These are phyloP conservation scores for Saussurea involucrata DNA, from an alignment of 129 eudicot genomes.

Conservation along the genomic window DNA sequence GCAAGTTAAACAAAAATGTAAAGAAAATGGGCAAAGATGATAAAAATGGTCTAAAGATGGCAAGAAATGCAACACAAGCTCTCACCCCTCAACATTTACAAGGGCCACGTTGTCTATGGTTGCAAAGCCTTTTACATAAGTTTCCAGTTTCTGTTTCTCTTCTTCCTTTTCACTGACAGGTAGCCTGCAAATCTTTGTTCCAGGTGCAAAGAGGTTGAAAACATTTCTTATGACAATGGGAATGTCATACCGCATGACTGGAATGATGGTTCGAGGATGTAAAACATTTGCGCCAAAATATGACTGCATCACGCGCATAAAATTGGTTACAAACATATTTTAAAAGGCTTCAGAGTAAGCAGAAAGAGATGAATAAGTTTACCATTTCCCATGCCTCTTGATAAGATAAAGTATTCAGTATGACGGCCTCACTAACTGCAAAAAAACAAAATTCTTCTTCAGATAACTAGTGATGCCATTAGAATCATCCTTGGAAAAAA, in stretches of 20 bases:
- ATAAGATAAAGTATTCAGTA: constrained; percentile 72
- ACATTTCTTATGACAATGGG: constrained; percentile 94
- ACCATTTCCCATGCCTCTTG: constrained; percentile 99
- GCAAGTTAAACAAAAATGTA: constrained; percentile 10
- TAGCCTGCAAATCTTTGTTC: constrained; percentile 75
- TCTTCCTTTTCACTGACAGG: constrained; percentile 50
- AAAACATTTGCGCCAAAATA: constrained; percentile 99
- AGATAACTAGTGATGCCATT: constrained; percentile 13
- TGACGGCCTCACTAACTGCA: constrained; percentile 97
- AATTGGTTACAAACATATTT: constrained; percentile 11
- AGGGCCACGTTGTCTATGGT: constrained; percentile 96
- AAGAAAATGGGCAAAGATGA: neutral
- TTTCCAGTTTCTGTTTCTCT: constrained; percentile 38
- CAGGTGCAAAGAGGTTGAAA: constrained; percentile 93
- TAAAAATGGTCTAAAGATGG: neutral
- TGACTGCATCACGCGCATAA: constrained; percentile 59
- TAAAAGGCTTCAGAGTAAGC: neutral
- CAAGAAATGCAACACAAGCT: constrained; percentile 24
- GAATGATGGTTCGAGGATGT: constrained; percentile 98
- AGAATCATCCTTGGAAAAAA: neutral
- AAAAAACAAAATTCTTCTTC: constrained; percentile 1
- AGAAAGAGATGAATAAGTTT: constrained; percentile 15
- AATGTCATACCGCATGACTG: constrained; percentile 93
- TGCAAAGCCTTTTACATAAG: constrained; percentile 97
- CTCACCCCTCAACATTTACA: constrained; percentile 98